phyloP scores from a whole-genome alignment of 108 stramenopile species.

The Fistulifera pelliculosa region DNA sequence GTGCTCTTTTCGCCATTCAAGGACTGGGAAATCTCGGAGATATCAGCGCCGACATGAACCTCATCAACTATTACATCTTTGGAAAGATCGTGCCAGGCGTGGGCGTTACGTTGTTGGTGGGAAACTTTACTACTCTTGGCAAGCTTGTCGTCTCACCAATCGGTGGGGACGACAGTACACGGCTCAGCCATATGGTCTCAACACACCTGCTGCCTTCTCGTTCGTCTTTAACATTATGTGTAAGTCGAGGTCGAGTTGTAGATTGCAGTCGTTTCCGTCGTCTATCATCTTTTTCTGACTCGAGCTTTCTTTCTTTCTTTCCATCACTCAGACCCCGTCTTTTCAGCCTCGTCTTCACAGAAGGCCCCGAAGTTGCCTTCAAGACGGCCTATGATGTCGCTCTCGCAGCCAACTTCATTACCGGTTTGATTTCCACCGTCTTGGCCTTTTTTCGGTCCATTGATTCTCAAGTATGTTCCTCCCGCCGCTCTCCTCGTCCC shows the following conservation, averaged over 20 bases:
- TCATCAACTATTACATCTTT: slow-evolving; percentile 35
- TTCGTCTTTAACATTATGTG: slow-evolving; percentile 60
- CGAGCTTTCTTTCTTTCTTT: not conserved
- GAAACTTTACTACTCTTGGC: slow-evolving; percentile 37
- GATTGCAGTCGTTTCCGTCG: too few relatives aligned
- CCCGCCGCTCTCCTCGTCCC: slow-evolving; percentile 36
- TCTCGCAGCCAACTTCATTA: slow-evolving; percentile 57
- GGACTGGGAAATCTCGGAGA: slow-evolving; percentile 16
- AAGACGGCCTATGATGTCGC: slow-evolving; percentile 39
- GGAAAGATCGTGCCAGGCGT: slow-evolving; percentile 50
- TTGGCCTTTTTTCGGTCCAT: slow-evolving; percentile 26
- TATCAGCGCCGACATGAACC: not conserved
- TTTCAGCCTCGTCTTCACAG: slow-evolving; percentile 9
- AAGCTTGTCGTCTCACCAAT: slow-evolving; percentile 39
- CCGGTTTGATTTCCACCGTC: slow-evolving; percentile 40
- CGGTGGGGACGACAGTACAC: slow-evolving; percentile 31
- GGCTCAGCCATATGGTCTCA: slow-evolving; percentile 73
- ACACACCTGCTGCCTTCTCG: slow-evolving; percentile 65
- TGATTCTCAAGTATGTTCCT: slow-evolving; percentile 27
- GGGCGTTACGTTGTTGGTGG: slow-evolving; percentile 32
- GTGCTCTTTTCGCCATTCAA: slow-evolving; percentile 29
- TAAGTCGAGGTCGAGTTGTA: too few relatives aligned
- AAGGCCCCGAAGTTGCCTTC: slow-evolving; percentile 14
- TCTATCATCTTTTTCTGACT: not conserved
- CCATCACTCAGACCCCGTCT: slow-evolving; percentile 11